Percentiles rank a stretch among this genome's conserved stretches.
Conservation (phyloP, 306 rosid genomes). For the Cyclanthera cordifolia region DNA sequence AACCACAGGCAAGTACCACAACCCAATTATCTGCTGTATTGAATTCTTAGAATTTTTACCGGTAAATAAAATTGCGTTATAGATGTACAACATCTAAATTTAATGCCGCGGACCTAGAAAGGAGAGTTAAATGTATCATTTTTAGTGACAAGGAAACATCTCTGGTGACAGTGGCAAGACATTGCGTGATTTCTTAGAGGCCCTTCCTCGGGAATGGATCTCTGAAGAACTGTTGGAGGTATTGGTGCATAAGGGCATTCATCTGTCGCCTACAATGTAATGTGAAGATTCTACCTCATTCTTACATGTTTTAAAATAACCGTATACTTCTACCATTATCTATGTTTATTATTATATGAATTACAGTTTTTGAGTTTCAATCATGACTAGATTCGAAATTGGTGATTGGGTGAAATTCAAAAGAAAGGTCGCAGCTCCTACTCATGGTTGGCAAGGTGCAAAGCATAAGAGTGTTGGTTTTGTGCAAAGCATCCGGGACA, state of each 20-base stretch:
- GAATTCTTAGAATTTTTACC: background rate
- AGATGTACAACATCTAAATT: background rate
- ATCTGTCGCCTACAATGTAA: slow-evolving; percentile 69
- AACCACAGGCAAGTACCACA: slow-evolving; percentile 65
- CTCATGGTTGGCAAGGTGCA: slow-evolving; percentile 88
- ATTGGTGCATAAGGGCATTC: slow-evolving; percentile 56
- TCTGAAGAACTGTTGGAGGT: slow-evolving; percentile 96
- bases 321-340: background rate
- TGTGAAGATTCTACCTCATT: slow-evolving; percentile 12
- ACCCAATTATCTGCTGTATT: background rate
- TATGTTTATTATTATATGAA: slow-evolving; percentile 2
- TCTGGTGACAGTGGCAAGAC: slow-evolving; percentile 74
- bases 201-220: slow-evolving; percentile 89
- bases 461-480: slow-evolving; percentile 78
- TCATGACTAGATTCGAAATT: slow-evolving; percentile 53
- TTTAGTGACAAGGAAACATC: background rate
- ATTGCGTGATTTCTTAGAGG: slow-evolving; percentile 74
- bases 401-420: slow-evolving; percentile 93
- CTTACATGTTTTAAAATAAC: background rate
- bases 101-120: background rate
- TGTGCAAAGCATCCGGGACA: slow-evolving; percentile 75
- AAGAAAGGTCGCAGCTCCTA: slow-evolving; percentile 64
- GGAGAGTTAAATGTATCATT: background rate
- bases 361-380: slow-evolving; percentile 13
- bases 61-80: background rate